A percentile compares a stretch with the other conserved stretches of the same genome.
Conservation (phyloP, 2,329 filamentous ascomycete genomes). For the Myriosclerotinia curreyana region DNA sequence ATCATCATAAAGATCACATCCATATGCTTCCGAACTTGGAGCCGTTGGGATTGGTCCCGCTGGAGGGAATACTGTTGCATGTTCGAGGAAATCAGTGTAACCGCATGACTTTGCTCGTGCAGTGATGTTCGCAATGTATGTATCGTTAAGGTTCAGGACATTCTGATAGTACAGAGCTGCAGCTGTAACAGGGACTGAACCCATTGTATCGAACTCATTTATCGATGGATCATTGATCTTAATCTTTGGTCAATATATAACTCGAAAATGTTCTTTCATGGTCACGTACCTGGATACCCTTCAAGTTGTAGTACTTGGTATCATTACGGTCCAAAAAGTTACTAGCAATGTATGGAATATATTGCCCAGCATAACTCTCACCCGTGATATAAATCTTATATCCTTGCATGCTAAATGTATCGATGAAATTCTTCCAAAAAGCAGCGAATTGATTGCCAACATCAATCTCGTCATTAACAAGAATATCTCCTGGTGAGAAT, state of each 20-base stretch:
- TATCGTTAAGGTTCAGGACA: slow-evolving; percentile 53
- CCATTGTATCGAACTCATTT: slow-evolving; percentile 37
- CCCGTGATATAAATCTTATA: slow-evolving; percentile 63
- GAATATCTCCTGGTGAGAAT: slow-evolving; percentile 53
- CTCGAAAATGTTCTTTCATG: neutral
- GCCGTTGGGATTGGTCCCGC: slow-evolving; percentile 49
- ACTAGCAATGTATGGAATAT: slow-evolving; percentile 48
- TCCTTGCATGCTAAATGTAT: slow-evolving; percentile 54
- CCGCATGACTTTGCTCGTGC: slow-evolving; percentile 48
- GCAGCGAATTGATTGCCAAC: slow-evolving; percentile 55
- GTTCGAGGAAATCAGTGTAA: slow-evolving; percentile 49
- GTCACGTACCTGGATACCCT: slow-evolving; percentile 47
- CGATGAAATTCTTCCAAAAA: slow-evolving; percentile 62
- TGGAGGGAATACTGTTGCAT: slow-evolving; percentile 56
- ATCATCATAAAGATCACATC: slow-evolving; percentile 40
- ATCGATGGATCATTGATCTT: slow-evolving; percentile 58
- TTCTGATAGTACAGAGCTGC: slow-evolving; percentile 50
- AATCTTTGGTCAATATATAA: neutral
- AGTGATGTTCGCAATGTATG: slow-evolving; percentile 48
- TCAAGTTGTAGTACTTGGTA: slow-evolving; percentile 55
- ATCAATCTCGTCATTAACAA: slow-evolving; percentile 51
- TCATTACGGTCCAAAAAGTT: slow-evolving; percentile 50
- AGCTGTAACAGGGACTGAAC: slow-evolving; percentile 43
- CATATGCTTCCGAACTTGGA: slow-evolving; percentile 24
- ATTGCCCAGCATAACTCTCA: slow-evolving; percentile 57